Evolutionary conservation across 2,329 filamentous ascomycete genomes (phyloP).

Genomic region (Pyrenochaeta sp.): DNA sequence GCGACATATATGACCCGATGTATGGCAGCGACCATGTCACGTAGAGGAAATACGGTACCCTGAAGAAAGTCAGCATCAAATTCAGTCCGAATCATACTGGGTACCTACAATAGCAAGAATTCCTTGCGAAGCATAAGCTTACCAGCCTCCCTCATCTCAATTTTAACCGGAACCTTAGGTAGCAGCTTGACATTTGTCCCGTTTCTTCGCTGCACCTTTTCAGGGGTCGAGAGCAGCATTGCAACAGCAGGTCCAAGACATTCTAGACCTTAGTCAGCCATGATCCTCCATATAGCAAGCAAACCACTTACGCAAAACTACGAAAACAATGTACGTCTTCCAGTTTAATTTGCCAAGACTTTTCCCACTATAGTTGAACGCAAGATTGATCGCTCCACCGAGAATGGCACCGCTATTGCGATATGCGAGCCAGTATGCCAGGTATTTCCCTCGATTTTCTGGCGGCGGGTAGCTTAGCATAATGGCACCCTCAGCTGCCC

Average conservation of each 20-base stretch:
- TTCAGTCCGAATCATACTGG: no score
- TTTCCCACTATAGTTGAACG: conserved; percentile 29
- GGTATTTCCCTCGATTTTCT: conserved; percentile 23
- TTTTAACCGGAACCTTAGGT: conserved; percentile 10
- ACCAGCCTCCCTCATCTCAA: conserved; percentile 16
- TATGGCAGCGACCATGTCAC: conserved; percentile 28
- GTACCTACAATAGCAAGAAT: conserved; percentile 3
- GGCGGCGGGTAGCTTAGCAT: conserved; percentile 32
- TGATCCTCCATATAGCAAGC: not conserved
- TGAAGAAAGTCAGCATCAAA: not conserved
- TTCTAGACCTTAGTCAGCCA: conserved; percentile 6
- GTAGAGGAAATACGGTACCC: conserved; percentile 31
- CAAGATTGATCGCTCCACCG: conserved; percentile 24
- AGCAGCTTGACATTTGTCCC: conserved; percentile 17
- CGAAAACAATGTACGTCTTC: conserved; percentile 37
- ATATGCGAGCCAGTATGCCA: conserved; percentile 25
- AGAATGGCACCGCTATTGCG: conserved; percentile 25
- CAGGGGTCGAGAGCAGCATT: conserved; percentile 19
- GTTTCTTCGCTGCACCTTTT: conserved; percentile 23
- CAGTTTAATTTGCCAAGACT: conserved; percentile 33
- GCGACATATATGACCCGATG: conserved; percentile 25
- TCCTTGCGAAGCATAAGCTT: conserved; percentile 16
- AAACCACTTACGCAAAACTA: conserved; percentile 30
- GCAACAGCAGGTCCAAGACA: conserved; percentile 23
- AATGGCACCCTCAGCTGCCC: conserved; percentile 37